phyloP scores from a whole-genome alignment of 2,329 filamentous ascomycete species.

The Fusarium begoniae region DNA sequence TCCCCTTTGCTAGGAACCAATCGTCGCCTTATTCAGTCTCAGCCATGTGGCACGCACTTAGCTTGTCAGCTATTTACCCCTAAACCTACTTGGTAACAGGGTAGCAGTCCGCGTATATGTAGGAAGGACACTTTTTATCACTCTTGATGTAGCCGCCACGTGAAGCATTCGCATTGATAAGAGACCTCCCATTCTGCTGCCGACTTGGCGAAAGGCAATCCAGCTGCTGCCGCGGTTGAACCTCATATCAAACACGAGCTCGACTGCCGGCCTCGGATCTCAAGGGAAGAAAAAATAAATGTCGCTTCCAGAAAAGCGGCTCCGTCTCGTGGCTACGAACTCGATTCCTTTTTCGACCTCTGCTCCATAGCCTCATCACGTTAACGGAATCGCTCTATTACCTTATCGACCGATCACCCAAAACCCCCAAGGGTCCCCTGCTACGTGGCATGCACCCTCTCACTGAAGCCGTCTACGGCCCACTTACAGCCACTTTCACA shows the following conservation, averaged over 20 bases:
- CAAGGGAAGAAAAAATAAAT: constrained; percentile 21
- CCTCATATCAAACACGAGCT: constrained; percentile 25
- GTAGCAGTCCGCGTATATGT: neutral
- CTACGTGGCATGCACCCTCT: constrained; percentile 35
- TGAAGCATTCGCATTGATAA: constrained; percentile 26
- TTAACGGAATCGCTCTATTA: constrained; percentile 19
- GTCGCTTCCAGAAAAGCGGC: constrained; percentile 35
- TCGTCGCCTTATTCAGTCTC: neutral
- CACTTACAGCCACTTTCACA: constrained; percentile 47
- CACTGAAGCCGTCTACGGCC: constrained; percentile 7
- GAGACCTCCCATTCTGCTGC: constrained; percentile 18
- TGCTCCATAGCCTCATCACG: constrained; percentile 31
- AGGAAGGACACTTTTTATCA: neutral
- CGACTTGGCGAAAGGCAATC: constrained; percentile 16
- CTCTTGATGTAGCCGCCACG: neutral
- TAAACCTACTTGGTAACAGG: constrained; percentile 6
- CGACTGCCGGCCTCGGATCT: constrained; percentile 32
- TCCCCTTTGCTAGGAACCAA: neutral
- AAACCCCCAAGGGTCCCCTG: constrained; percentile 18
- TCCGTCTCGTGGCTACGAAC: constrained; percentile 22
- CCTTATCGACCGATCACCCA: constrained; percentile 31
- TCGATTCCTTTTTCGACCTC: constrained; percentile 31
- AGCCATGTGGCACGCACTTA: neutral
- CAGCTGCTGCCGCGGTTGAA: constrained; percentile 33
- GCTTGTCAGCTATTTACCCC: neutral